Percentiles rank a stretch among this genome's conserved stretches.
Evolutionary conservation across 1,139 yeast genomes (phyloP).

Genomic region (Fermentozyma sake): DNA sequence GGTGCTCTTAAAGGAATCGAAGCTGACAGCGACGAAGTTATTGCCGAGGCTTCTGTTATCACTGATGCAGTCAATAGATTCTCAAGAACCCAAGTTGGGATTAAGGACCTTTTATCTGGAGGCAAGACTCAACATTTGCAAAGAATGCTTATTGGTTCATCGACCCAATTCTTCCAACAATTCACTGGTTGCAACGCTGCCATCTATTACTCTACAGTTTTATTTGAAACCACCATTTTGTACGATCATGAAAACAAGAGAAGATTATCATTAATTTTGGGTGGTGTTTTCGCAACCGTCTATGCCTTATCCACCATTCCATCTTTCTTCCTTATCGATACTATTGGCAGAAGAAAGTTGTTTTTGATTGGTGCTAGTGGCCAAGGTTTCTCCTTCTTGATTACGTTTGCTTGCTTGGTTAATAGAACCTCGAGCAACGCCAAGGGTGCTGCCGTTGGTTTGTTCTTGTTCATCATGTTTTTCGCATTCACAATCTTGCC

Average conservation of each 20-base stretch:
- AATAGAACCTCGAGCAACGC: constrained; percentile 28
- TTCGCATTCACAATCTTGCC: constrained; percentile 28
- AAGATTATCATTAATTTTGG: constrained; percentile 52
- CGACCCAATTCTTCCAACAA: constrained; percentile 61
- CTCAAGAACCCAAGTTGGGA: constrained; percentile 33
- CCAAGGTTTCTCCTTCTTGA: constrained; percentile 37
- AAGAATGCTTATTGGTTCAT: constrained; percentile 59
- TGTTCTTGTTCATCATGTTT: constrained; percentile 24
- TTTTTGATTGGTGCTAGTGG: constrained; percentile 49
- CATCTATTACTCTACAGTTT: constrained; percentile 61
- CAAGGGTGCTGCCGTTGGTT: constrained; percentile 42
- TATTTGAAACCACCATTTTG: constrained; percentile 52
- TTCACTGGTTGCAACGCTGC: constrained; percentile 66
- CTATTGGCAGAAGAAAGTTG: constrained; percentile 62
- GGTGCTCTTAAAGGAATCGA: constrained; percentile 34
- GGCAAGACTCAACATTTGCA: constrained; percentile 56
- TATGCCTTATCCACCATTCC: constrained; percentile 62
- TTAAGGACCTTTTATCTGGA: constrained; percentile 50
- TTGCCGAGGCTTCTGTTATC: constrained; percentile 39
- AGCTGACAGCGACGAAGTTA: constrained; percentile 41
- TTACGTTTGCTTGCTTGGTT: constrained; percentile 42
- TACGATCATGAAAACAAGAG: no score
- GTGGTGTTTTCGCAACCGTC: constrained; percentile 61
- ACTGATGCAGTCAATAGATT: constrained; percentile 41
- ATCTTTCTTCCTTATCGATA: constrained; percentile 60